A percentile compares a stretch with the other conserved stretches of the same genome.
These are phyloP conservation scores for Coemansia sp. DNA, from an alignment of 192 early-diverging fungal genomes.

Conservation along the genomic window DNA sequence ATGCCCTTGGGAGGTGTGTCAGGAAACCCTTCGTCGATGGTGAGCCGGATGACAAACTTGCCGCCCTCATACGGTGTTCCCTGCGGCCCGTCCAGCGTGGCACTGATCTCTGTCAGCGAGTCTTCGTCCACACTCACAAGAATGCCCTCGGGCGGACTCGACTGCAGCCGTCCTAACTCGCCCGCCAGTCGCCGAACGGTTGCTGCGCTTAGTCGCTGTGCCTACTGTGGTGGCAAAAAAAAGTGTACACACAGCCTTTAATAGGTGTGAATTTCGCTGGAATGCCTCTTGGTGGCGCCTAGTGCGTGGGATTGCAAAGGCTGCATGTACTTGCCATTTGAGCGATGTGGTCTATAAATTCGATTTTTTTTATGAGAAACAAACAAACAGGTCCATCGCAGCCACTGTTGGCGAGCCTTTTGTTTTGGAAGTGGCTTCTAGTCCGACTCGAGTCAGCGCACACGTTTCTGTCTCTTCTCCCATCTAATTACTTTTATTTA, in stretches of 20 bases:
- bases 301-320: no score
- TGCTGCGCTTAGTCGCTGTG: constrained; percentile 29
- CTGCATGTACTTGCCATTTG: no score
- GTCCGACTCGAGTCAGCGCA: no score
- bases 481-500: background rate
- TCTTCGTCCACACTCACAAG: constrained; percentile 71
- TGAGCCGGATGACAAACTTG: constrained; percentile 71
- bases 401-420: no score
- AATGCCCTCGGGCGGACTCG: constrained; percentile 84
- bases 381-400: no score
- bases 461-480: background rate
- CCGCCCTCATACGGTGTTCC: constrained; percentile 89
- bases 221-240: constrained; percentile 7
- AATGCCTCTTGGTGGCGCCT: no score
- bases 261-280: background rate
- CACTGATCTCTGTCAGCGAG: constrained; percentile 79
- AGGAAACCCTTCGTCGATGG: constrained; percentile 77
- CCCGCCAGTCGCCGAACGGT: constrained; percentile 59
- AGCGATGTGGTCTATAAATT: no score
- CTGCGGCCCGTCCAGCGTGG: constrained; percentile 83
- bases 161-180: constrained; percentile 62
- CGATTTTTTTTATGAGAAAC: no score
- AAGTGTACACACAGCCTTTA: background rate
- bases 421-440: no score
- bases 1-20: constrained; percentile 82